A percentile compares a stretch with the other conserved stretches of the same genome.
phyloP scores from a whole-genome alignment of 495 filamentous ascomycete genomes.

The Ascobolus immersus region DNA sequence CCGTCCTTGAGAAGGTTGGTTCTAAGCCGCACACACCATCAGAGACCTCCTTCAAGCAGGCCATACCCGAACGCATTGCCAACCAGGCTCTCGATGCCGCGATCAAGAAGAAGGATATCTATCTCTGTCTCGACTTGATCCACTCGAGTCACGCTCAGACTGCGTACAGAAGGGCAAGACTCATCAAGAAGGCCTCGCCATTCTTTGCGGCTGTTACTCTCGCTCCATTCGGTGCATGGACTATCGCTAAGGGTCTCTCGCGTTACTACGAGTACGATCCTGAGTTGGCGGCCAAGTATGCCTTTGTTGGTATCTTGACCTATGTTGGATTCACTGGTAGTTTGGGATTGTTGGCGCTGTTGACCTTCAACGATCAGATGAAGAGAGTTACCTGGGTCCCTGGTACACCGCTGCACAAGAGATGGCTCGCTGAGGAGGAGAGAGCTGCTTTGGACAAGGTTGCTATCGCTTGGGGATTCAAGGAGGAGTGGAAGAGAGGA shows the following conservation, averaged over 20 bases:
- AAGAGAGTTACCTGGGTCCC: slow-evolving; percentile 65
- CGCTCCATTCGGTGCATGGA: slow-evolving; percentile 44
- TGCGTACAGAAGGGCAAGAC: slow-evolving; percentile 44
- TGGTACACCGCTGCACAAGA: slow-evolving; percentile 50
- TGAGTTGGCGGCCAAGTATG: slow-evolving; percentile 42
- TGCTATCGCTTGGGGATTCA: slow-evolving; percentile 72
- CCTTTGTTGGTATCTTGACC: slow-evolving; percentile 52
- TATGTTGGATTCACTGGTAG: slow-evolving; percentile 57
- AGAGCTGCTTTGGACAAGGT: slow-evolving; percentile 68
- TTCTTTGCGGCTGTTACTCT: slow-evolving; percentile 18
- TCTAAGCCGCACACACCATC: slow-evolving; percentile 33
- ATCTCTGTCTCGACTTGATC: slow-evolving; percentile 53
- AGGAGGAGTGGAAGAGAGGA: slow-evolving; percentile 47
- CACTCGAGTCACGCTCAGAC: slow-evolving; percentile 47
- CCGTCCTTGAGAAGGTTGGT: slow-evolving; percentile 32
- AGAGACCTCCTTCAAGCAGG: slow-evolving; percentile 40
- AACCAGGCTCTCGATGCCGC: slow-evolving; percentile 49
- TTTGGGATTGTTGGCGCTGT: slow-evolving; percentile 58
- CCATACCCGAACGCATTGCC: slow-evolving; percentile 40
- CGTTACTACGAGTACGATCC: slow-evolving; percentile 44
- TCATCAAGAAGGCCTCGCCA: slow-evolving; percentile 19
- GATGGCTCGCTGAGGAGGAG: slow-evolving; percentile 89
- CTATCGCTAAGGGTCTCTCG: slow-evolving; percentile 34
- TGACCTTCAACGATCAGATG: slow-evolving; percentile 83
- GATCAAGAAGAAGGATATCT: slow-evolving; percentile 47